Evolutionary conservation across 2,329 filamentous ascomycete genomes (phyloP).

Genomic region (Dactylellina haptotyla): DNA sequence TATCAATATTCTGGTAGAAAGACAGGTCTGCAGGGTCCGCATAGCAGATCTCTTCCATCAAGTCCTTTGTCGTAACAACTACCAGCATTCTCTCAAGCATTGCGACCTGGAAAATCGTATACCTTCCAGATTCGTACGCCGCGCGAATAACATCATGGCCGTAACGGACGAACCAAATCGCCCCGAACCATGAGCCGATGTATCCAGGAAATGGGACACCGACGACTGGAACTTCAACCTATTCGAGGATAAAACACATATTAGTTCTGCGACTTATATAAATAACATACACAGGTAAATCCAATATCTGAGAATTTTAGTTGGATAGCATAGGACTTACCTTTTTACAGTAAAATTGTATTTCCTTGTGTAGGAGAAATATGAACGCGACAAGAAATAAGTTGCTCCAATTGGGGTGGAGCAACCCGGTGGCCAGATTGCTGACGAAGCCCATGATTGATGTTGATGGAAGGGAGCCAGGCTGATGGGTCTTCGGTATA

Average conservation of each 20-base stretch:
- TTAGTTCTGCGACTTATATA: background rate
- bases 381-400: conserved; percentile 1
- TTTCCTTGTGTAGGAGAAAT: conserved; percentile 32
- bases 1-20: conserved; percentile 39
- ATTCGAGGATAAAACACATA: background rate
- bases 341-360: conserved; percentile 31
- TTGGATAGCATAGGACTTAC: conserved; percentile 13
- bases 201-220: conserved; percentile 49
- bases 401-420: conserved; percentile 29
- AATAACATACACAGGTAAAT: background rate
- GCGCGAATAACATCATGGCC: conserved; percentile 39
- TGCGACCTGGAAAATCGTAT: conserved; percentile 43
- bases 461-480: background rate
- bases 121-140: conserved; percentile 38
- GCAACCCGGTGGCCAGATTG: conserved; percentile 6
- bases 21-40: conserved; percentile 39
- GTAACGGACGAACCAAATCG: conserved; percentile 36
- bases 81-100: conserved; percentile 53
- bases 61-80: conserved; percentile 31
- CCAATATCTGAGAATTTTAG: background rate
- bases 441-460: conserved; percentile 38
- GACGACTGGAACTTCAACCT: conserved; percentile 51
- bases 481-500: no score
- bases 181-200: conserved; percentile 50
- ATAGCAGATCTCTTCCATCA: conserved; percentile 43